Base-by-base conservation (phyloP, 2,329 filamentous ascomycete species). In the Fusarium veterinarium region DNA sequence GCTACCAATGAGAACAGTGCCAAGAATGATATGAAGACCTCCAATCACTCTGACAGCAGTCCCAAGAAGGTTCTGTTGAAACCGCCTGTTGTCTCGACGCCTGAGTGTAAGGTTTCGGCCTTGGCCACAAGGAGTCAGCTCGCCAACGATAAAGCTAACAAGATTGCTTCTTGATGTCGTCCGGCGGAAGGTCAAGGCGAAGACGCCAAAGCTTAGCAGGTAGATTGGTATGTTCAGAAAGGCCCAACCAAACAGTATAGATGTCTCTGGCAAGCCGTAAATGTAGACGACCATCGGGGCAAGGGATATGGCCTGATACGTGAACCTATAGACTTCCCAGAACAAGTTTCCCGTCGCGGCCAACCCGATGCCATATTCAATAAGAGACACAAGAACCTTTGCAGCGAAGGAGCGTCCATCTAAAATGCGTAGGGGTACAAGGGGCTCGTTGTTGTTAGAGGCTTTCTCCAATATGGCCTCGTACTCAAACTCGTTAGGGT, bases 161-260 rank as follows among this genome's bases (percentile, higher is more conserved):
- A 48, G 31, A 23, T 25, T 37, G 49, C 33, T 69, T 48, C 40
- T 19, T 23, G 57, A 45, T 30, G 38, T 48, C 20, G 40, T 42
- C 11, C 44, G 51, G n/a, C 41, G 56, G 35, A 66, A 69, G 51
- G 49, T 57, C 25, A 66, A 42, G 31, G 66, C 35, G 30, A 66
- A 69, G 44, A 69, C 66, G 35, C n/a, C 46, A 51, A 69, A 69
- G 31, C 67, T 67, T 41, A 69, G 51, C n/a, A 69, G 51, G 23
- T 69, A 37, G 11, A 69, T 37, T 8, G 66, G 66, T 33, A 69
- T 11, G 57, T 66, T 69, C 33, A 69, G 23, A 49, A 53, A 42
- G 31, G 45, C 66, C 66, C 66, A 69, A 38, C 66, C 66, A 48
- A 69, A 66, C 23, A 69, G 33, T n/a, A 56, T 69, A 40, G 66